Conservation (phyloP, 2,329 filamentous ascomycete genomes). For the Diplodia seriata region DNA sequence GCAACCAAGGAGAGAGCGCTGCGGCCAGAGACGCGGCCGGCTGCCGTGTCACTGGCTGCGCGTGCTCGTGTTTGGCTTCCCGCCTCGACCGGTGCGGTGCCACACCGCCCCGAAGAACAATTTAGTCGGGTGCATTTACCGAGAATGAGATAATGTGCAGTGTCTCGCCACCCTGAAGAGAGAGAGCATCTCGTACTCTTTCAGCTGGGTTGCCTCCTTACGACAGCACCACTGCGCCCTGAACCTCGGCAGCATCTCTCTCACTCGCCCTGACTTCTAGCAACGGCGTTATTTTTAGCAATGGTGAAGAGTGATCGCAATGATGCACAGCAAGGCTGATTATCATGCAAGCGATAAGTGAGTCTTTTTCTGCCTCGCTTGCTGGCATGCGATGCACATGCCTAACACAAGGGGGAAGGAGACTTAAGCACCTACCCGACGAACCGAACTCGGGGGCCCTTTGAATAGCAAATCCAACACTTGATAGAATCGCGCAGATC, state of each 20-base stretch:
- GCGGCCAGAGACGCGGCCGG: conserved; percentile 8
- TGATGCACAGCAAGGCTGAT: no score
- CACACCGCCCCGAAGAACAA: conserved; percentile 15
- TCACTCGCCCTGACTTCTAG: background rate
- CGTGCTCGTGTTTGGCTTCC: conserved; percentile 23
- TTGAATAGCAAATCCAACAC: background rate
- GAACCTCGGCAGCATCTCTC: background rate
- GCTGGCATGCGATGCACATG: conserved; percentile 3
- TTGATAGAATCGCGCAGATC: background rate
- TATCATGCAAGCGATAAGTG: background rate
- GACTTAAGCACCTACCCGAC: conserved; percentile 12
- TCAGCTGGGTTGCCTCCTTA: background rate
- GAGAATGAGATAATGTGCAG: conserved; percentile 13
- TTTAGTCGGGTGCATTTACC: conserved; percentile 7
- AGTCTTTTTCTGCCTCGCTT: background rate
- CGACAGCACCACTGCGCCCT: background rate
- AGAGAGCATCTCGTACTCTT: background rate
- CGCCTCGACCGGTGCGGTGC: background rate
- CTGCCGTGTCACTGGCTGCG: conserved; percentile 9
- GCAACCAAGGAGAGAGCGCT: background rate
- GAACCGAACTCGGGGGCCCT: background rate
- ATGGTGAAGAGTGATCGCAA: background rate
- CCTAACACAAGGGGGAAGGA: background rate
- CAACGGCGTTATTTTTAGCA: conserved; percentile 17
- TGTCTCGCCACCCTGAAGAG: conserved; percentile 23